Conservation (phyloP, 2,329 filamentous ascomycete genomes). For the Venturia pyrina region DNA sequence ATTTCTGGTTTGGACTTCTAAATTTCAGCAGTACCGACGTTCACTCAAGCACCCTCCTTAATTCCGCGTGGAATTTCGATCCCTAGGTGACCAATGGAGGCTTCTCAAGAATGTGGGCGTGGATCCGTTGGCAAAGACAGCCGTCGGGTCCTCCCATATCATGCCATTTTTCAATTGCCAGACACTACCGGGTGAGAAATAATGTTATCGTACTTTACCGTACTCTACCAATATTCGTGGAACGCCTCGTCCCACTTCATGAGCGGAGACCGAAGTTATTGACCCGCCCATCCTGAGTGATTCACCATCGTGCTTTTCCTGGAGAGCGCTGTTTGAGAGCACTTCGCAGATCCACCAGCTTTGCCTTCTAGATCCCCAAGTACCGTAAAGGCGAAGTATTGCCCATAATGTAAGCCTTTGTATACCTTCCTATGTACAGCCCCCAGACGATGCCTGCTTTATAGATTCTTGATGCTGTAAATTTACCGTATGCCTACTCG, state of each 20-base stretch:
- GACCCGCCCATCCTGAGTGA: not conserved
- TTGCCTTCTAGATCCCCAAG: not conserved
- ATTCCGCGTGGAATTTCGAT: no score
- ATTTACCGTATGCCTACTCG: constrained; percentile 38
- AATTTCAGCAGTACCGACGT: not conserved
- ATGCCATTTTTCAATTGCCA: not conserved
- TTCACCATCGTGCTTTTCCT: not conserved
- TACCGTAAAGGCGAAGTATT: not conserved
- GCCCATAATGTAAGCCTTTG: not conserved
- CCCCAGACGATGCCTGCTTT: not conserved
- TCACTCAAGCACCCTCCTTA: no score
- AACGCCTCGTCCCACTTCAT: not conserved
- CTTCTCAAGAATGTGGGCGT: not conserved
- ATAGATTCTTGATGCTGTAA: not conserved
- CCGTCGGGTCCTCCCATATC: not conserved
- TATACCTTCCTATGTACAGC: not conserved
- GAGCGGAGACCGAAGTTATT: not conserved
- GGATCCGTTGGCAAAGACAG: not conserved
- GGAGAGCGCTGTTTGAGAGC: not conserved
- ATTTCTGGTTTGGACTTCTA: not conserved
- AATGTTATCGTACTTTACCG: not conserved
- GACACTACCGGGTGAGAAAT: not conserved
- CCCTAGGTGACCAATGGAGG: no score
- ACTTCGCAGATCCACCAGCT: not conserved
- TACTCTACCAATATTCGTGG: not conserved